phyloP scores from a whole-genome alignment of 2,329 filamentous ascomycete genomes.

The Aspergillus unguis region DNA sequence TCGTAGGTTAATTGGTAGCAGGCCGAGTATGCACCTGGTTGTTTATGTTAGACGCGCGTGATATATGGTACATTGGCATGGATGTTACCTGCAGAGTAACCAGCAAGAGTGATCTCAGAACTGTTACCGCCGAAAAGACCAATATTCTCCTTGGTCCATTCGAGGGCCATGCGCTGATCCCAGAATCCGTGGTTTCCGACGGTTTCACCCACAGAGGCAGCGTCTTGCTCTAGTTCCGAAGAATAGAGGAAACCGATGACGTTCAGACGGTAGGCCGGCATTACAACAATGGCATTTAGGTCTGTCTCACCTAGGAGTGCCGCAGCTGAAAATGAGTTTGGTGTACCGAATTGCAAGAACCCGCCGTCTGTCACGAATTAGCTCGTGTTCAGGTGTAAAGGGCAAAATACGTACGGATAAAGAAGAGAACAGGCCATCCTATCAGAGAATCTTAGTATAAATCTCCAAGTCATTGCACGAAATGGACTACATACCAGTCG shows the following conservation, averaged over 20 bases:
- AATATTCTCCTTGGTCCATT: constrained; percentile 55
- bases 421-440: constrained; percentile 59
- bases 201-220: constrained; percentile 34
- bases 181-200: constrained; percentile 55
- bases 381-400: neutral
- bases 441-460: neutral
- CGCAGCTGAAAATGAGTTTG: constrained; percentile 47
- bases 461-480: neutral
- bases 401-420: constrained; percentile 47
- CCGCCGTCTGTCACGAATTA: constrained; percentile 43
- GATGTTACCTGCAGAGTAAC: constrained; percentile 53
- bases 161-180: constrained; percentile 55
- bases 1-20: constrained; percentile 59
- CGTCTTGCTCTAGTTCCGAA: constrained; percentile 45
- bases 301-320: constrained; percentile 50
- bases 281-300: constrained; percentile 51
- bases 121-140: constrained; percentile 51
- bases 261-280: constrained; percentile 57
- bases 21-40: constrained; percentile 50
- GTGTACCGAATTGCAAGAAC: constrained; percentile 55
- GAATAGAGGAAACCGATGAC: constrained; percentile 56
- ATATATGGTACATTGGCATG: neutral
- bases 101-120: constrained; percentile 51
- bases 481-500: constrained; percentile 23
- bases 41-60: neutral